Base-by-base conservation (phyloP, 179 eudicot genomes). In the Sideroxylon spinosum region DNA sequence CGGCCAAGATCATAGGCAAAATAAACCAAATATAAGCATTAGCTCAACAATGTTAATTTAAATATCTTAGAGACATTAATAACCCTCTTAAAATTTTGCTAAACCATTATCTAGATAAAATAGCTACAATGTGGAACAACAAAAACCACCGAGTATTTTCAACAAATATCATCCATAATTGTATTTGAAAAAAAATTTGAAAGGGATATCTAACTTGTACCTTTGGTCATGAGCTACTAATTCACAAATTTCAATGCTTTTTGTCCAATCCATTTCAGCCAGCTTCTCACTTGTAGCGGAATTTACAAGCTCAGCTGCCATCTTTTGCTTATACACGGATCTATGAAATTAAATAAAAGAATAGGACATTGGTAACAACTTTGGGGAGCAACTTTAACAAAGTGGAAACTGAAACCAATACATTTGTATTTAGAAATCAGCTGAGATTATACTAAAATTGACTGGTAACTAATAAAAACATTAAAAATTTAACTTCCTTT, bases 171-270 rank as follows among this genome's bases (percentile, higher is more conserved):
- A 57, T 56, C 46, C 70, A 20, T 9, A 76, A 46, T 59, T 62
- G 28, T 60, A 74, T 20, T 44, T 14, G 17, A 53, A 49, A 37
- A 37, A 37, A 52, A 59, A 71, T 23, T 6, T 56, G 50, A 50
- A 28, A 16, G 19, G 49, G 26, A 20, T 48, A 28, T 11, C 25
- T 11, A 0, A 11, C 19, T 14, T 32, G 55, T 85, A 95, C 98
- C 92, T 89, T 75, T 86, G 90, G 85, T 95, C 97, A 49, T 73
- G 85, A 49, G 95, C 90, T 74, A 87, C 97, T 74, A 89, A 76
- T 84, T 95, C 98, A 86, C 98, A 94, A 73, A 93, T 93, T 83
- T 90, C 93, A 64, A 93, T 93, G 88, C 86, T 89, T 75, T 89
- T 92, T 26, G 90, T 86, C 98, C 98, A 95, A 77, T 95, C 95